Percentiles rank a stretch among this genome's conserved stretches.
Conservation (phyloP, 1,284 basidiomycete species). For the Boletus semigastroideus region DNA sequence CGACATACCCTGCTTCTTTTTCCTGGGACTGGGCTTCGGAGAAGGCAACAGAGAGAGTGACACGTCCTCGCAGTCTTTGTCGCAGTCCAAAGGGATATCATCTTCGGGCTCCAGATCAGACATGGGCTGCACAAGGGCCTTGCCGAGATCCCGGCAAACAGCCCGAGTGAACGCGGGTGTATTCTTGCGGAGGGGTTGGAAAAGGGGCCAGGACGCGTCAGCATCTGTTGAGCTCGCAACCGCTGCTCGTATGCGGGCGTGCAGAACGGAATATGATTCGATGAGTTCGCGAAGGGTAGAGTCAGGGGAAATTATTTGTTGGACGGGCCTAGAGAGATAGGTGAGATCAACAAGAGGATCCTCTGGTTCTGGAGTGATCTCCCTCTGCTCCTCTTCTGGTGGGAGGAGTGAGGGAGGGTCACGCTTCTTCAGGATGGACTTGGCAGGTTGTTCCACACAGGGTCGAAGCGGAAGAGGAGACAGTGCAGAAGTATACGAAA, state of each 20-base stretch:
- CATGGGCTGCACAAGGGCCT: slow-evolving; percentile 59
- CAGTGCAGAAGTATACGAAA: slow-evolving; percentile 37
- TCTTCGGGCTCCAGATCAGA: slow-evolving; percentile 31
- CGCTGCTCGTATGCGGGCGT: slow-evolving; percentile 56
- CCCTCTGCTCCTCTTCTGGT: slow-evolving; percentile 47
- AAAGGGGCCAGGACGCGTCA: slow-evolving; percentile 66
- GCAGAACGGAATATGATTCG: slow-evolving; percentile 68
- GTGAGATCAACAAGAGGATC: slow-evolving; percentile 61
- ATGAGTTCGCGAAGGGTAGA: slow-evolving; percentile 56
- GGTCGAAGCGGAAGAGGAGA: slow-evolving; percentile 37
- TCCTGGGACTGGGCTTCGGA: slow-evolving; percentile 53
- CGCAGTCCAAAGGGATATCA: slow-evolving; percentile 17
- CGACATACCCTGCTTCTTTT: slow-evolving; percentile 66
- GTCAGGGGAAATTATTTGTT: slow-evolving; percentile 51
- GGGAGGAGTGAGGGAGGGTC: slow-evolving; percentile 37
- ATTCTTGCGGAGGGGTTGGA: slow-evolving; percentile 62
- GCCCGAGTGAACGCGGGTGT: slow-evolving; percentile 48
- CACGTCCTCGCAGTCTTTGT: slow-evolving; percentile 31
- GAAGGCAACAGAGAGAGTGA: slow-evolving; percentile 44
- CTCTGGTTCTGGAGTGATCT: slow-evolving; percentile 68
- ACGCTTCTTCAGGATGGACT: slow-evolving; percentile 65
- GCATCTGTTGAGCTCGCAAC: slow-evolving; percentile 49
- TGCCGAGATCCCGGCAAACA: slow-evolving; percentile 61
- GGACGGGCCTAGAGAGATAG: slow-evolving; percentile 63
- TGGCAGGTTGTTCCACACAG: slow-evolving; percentile 43